Evolutionary conservation across 2,329 filamentous ascomycete species (phyloP).

Genomic region (Talaromyces sp.): DNA sequence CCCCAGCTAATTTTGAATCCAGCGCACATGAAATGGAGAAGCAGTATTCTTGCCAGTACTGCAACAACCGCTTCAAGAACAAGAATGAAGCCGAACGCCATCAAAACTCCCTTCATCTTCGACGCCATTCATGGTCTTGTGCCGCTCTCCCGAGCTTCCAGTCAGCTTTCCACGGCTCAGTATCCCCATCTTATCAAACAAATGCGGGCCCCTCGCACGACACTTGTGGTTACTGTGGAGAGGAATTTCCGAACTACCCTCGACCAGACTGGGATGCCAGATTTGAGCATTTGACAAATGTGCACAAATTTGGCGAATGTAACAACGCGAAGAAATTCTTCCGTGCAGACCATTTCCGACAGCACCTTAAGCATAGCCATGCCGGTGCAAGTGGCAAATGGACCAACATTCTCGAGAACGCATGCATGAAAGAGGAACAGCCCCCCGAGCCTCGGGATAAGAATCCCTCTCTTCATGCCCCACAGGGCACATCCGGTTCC

Average conservation of each 20-base stretch:
- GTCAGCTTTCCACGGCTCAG: conserved; percentile 84
- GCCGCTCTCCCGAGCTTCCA: conserved; percentile 76
- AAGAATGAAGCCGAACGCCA: conserved; percentile 98
- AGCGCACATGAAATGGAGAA: conserved; percentile 92
- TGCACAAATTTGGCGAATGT: conserved; percentile 97
- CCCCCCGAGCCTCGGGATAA: conserved; percentile 34
- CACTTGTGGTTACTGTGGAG: conserved; percentile 91
- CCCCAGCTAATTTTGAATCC: conserved; percentile 1
- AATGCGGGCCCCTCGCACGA: conserved; percentile 56
- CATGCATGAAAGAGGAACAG: conserved; percentile 88
- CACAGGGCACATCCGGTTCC: conserved; percentile 15
- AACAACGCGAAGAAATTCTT: conserved; percentile 99
- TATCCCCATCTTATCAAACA: conserved; percentile 45
- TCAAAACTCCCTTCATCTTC: conserved; percentile 90
- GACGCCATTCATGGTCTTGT: conserved; percentile 95
- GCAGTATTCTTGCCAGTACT: conserved; percentile 91
- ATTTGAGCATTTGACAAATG: conserved; percentile 81
- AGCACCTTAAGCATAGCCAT: conserved; percentile 97
- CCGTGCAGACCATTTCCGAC: conserved; percentile 94
- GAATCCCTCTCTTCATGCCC: neutral
- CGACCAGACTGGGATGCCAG: conserved; percentile 87
- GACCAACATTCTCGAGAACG: conserved; percentile 97
- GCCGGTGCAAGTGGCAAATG: conserved; percentile 95
- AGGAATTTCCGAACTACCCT: conserved; percentile 76
- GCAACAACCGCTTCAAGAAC: conserved; percentile 96